phyloP scores from a whole-genome alignment of 2,329 filamentous ascomycete species.

The Colletotrichum somersetense region DNA sequence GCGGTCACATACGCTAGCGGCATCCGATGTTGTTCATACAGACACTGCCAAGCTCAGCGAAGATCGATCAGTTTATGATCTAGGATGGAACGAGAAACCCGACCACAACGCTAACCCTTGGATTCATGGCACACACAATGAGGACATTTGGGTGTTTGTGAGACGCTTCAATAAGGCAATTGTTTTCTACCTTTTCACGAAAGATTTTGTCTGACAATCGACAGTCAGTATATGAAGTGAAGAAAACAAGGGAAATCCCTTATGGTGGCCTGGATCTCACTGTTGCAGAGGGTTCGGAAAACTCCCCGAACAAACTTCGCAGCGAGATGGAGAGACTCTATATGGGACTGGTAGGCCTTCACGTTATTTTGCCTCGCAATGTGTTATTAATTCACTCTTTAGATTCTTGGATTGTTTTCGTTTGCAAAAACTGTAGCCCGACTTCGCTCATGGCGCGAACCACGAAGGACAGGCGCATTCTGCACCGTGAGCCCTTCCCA shows the following conservation, averaged over 20 bases:
- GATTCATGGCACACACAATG: slow-evolving; percentile 20
- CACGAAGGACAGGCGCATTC: slow-evolving; percentile 67
- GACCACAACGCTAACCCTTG: background rate
- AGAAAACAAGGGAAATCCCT: slow-evolving; percentile 64
- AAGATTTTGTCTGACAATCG: slow-evolving; percentile 48
- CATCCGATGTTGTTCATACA: background rate
- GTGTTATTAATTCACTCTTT: background rate
- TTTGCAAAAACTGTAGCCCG: slow-evolving; percentile 70
- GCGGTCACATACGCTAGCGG: background rate
- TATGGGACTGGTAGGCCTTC: slow-evolving; percentile 62
- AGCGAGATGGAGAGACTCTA: slow-evolving; percentile 68
- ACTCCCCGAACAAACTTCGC: slow-evolving; percentile 27
- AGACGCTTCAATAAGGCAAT: slow-evolving; percentile 72
- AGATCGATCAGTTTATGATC: background rate
- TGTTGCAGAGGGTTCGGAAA: slow-evolving; percentile 73
- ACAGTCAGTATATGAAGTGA: slow-evolving; percentile 59
- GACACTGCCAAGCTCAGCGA: background rate
- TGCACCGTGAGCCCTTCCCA: slow-evolving; percentile 56
- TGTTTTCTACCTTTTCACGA: too few relatives aligned
- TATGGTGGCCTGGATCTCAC: slow-evolving; percentile 71
- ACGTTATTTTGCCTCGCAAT: too few relatives aligned
- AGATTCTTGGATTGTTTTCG: slow-evolving; percentile 64
- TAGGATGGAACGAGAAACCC: background rate
- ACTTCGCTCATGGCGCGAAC: slow-evolving; percentile 72
- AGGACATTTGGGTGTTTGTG: slow-evolving; percentile 72